phyloP scores from a whole-genome alignment of 1,284 basidiomycete species.

The Volvariella volvacea region DNA sequence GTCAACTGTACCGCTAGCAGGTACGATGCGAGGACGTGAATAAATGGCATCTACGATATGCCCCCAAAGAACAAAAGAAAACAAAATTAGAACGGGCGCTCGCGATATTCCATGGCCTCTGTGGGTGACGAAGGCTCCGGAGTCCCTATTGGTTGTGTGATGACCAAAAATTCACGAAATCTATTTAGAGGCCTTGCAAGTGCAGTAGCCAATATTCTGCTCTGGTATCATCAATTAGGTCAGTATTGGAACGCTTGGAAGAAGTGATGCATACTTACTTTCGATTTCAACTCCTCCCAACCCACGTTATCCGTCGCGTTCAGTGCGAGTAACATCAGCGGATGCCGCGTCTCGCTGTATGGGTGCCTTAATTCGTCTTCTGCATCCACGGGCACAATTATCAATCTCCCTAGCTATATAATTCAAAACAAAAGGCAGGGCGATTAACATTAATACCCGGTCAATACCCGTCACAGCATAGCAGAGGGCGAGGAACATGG shows the following conservation, averaged over 20 bases:
- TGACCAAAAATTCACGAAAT: slow-evolving; percentile 31
- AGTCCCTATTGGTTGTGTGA: slow-evolving; percentile 20
- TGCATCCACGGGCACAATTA: slow-evolving; percentile 58
- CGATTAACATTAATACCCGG: no score
- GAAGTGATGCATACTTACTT: slow-evolving; percentile 46
- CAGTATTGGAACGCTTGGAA: slow-evolving; percentile 3
- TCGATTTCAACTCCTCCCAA: slow-evolving; percentile 57
- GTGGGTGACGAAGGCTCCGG: slow-evolving; percentile 21
- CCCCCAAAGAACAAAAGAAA: slow-evolving; percentile 5
- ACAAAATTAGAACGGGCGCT: slow-evolving; percentile 8
- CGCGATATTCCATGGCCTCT: not conserved
- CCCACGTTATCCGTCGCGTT: slow-evolving; percentile 52
- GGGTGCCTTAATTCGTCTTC: slow-evolving; percentile 14
- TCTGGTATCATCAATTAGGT: slow-evolving; percentile 29
- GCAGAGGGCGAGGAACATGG: no score
- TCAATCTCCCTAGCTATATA: slow-evolving; percentile 56
- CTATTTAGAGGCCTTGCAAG: slow-evolving; percentile 34
- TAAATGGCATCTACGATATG: no score
- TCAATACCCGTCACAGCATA: no score
- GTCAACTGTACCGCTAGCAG: no score
- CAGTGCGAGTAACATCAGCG: slow-evolving; percentile 61
- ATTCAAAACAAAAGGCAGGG: not conserved
- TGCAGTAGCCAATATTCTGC: slow-evolving; percentile 40
- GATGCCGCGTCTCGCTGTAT: slow-evolving; percentile 25
- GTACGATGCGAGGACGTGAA: no score